Conservation (phyloP, 164 flowering plant genomes). For the Macadamia integrifolia region DNA sequence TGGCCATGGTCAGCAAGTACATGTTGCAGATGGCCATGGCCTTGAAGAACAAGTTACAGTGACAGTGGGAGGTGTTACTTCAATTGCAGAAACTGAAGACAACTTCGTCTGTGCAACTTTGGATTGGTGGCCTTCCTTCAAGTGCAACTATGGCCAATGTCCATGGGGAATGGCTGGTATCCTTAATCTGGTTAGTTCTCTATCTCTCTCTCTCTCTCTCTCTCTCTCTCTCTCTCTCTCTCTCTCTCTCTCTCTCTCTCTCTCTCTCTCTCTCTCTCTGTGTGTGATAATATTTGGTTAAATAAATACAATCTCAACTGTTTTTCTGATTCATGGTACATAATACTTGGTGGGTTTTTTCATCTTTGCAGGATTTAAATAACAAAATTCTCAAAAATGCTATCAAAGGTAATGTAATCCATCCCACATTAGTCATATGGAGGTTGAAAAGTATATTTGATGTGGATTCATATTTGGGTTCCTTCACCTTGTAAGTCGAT, state of each 20-base stretch:
- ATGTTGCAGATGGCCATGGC: too few species aligned
- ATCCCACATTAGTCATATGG: not conserved
- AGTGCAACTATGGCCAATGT: constrained; percentile 35
- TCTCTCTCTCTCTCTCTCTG: not conserved
- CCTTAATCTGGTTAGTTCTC: constrained; percentile 35
- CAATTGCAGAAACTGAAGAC: constrained; percentile 46
- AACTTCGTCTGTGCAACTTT: constrained; percentile 51
- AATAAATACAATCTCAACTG: too few species aligned
- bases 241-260: not conserved
- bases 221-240: not conserved
- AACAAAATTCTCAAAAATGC: constrained; percentile 49
- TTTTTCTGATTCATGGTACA: not conserved
- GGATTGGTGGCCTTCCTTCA: constrained; percentile 53
- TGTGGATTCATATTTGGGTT: too few species aligned
- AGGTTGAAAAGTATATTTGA: too few species aligned
- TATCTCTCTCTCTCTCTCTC: not conserved
- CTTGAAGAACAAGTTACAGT: constrained; percentile 23
- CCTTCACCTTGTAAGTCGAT: too few species aligned
- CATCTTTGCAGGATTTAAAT: constrained; percentile 40
- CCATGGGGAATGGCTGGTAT: constrained; percentile 37
- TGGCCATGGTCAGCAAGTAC: too few species aligned
- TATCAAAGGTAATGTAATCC: constrained; percentile 38
- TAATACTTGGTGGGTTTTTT: constrained; percentile 3
- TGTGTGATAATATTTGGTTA: too few species aligned
- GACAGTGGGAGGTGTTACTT: constrained; percentile 17